These are phyloP conservation scores for Pichia sp. DNA, from an alignment of 1,139 yeast genomes.

Conservation along the genomic window DNA sequence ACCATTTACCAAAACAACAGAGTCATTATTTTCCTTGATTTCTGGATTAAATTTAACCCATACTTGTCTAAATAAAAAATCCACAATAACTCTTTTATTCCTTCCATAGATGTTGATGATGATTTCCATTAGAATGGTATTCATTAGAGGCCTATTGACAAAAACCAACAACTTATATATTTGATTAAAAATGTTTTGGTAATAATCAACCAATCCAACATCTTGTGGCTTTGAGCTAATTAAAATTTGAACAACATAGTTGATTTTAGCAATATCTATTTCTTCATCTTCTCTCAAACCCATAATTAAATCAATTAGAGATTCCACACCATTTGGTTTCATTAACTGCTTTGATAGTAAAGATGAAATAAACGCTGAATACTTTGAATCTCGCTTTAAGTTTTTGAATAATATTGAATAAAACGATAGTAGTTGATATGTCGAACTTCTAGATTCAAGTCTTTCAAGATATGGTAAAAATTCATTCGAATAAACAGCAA, in stretches of 20 bases:
- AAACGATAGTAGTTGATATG: constrained; percentile 53
- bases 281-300: constrained; percentile 74
- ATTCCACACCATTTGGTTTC: constrained; percentile 50
- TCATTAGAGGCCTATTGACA: constrained; percentile 56
- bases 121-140: constrained; percentile 53
- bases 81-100: constrained; percentile 48
- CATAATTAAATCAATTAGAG: constrained; percentile 68
- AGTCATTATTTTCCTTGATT: constrained; percentile 11
- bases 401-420: constrained; percentile 46
- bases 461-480: constrained; percentile 28
- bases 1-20: constrained; percentile 37
- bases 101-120: constrained; percentile 48
- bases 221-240: constrained; percentile 52
- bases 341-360: constrained; percentile 51
- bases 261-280: constrained; percentile 57
- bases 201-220: constrained; percentile 45
- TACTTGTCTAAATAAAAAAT: constrained; percentile 50
- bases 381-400: constrained; percentile 33
- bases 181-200: constrained; percentile 52
- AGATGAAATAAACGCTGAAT: constrained; percentile 38
- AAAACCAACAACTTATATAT: constrained; percentile 49
- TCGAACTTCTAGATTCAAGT: constrained; percentile 44
- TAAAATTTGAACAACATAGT: constrained; percentile 57
- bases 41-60: constrained; percentile 42
- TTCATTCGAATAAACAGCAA: background rate